Evolutionary conservation across 208 protist genomes (phyloP), one percentile per base, ranked within the genome.

Genomic region (Leishmania braziliensis): DNA sequence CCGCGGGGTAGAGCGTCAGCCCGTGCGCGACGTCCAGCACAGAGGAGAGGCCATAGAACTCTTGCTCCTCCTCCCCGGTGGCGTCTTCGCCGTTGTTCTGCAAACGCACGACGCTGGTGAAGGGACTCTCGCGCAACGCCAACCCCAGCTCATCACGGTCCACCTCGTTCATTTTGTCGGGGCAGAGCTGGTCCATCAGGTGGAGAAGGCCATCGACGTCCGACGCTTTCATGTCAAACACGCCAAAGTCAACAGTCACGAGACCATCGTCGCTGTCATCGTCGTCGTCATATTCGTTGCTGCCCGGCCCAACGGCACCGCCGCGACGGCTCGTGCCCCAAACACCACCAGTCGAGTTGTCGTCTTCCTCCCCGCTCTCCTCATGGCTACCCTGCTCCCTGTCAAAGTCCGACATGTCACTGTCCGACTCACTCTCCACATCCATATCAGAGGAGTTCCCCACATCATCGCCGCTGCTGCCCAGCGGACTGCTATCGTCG

Each of bases 211-310:
- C 90, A 75, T 95, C 86, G 2, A 96, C 80, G 86, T 98, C 83
- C 0, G 84, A 82, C 75, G 14, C 20, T 77, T 86, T 78, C 92
- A 98, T 95, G 78, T 96, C 92, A 74, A 91, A 96, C 58, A 96
- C 95, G n/a, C 92, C 95, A 88, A 98, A 98, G 77, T 97, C 93
- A 4, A 98, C 92, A 62, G 90, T 91, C 33, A 97, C 89, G 9
- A 90, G 77, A 68, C 81, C 87, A 54, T 66, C 85, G 10, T 86
- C 82, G 18, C 78, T 78, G 14, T 86, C 85, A 14, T 82, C 84
- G n/a, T 88, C 81, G 43, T 92, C 84, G 6, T 90, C 84, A 63
- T 84, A 81, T 4, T 89, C 84, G 43, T 80, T 78, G 16, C 60
- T 66, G 53, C 70, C 16, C 39, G 39, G 73, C 70, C 14, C 43